Percentiles rank a stretch among this genome's conserved stretches.
Conservation (phyloP, 2,329 filamentous ascomycete species). For the Rasamsonia emersonii region DNA sequence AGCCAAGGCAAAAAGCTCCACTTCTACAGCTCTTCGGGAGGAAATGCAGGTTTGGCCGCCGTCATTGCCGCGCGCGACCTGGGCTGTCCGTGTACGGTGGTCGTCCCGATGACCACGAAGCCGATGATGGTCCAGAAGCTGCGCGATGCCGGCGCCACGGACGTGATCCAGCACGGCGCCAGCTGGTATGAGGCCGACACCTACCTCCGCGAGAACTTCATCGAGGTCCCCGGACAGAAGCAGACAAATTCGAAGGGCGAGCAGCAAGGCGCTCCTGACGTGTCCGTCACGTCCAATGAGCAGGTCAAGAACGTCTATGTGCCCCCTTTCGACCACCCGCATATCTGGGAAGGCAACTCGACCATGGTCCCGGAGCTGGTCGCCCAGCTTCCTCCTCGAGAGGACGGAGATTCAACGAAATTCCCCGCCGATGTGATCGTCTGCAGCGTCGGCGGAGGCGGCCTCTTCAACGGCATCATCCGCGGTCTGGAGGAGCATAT, state of each 20-base stretch:
- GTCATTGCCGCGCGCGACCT: slow-evolving; percentile 62
- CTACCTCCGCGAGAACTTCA: slow-evolving; percentile 47
- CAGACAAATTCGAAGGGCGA: background rate
- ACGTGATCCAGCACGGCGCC: slow-evolving; percentile 58
- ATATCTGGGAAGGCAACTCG: slow-evolving; percentile 27
- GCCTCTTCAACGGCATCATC: slow-evolving; percentile 65
- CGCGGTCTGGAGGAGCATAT: slow-evolving; percentile 44
- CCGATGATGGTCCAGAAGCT: slow-evolving; percentile 62
- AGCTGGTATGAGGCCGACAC: slow-evolving; percentile 62
- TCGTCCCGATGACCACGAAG: slow-evolving; percentile 58
- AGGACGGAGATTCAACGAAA: slow-evolving; percentile 2
- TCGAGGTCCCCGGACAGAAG: slow-evolving; percentile 13
- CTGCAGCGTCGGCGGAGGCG: slow-evolving; percentile 70
- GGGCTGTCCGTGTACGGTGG: slow-evolving; percentile 57
- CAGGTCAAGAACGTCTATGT: slow-evolving; percentile 22
- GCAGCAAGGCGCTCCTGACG: background rate
- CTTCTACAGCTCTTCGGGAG: slow-evolving; percentile 71
- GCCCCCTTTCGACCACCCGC: slow-evolving; percentile 30
- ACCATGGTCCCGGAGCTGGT: slow-evolving; percentile 29
- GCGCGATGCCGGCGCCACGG: slow-evolving; percentile 50
- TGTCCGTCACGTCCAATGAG: background rate
- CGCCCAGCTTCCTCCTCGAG: slow-evolving; percentile 21
- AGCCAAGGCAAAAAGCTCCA: slow-evolving; percentile 38
- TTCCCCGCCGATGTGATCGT: slow-evolving; percentile 59
- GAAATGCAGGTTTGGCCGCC: slow-evolving; percentile 74